Evolutionary conservation across 768 basidiomycete genomes (phyloP), one percentile per base, ranked within the genome.

Genomic region (Kwoniella botswanensis): DNA sequence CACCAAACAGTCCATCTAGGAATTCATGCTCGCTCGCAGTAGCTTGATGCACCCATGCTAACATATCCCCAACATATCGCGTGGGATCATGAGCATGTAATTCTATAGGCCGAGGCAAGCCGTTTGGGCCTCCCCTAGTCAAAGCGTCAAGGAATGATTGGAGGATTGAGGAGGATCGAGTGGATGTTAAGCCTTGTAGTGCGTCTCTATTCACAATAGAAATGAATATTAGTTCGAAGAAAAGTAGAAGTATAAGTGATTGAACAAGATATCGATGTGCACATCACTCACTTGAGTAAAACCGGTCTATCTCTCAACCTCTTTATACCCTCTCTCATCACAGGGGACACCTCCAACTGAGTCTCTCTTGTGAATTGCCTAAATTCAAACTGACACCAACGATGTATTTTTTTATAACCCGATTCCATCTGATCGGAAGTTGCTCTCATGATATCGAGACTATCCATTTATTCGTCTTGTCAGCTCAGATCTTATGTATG

Each of bases 81-180:
- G 94, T 88, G 0, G 97, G 96, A 81, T 99, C 97, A 76, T 99
- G 97, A 0, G 97, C 97, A 79, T 99, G 97, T 3, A 99, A 86
- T 82, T 98, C 97, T 72, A 99, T 98, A 0, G 96, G 93, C 5
- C 95, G 88, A 12, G 95, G 93, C 7, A 91, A 85, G 53, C 92
- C 93, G 52, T 89, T 91, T 1, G 90, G 92, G 1, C 92, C 92
- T 6, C 95, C 94, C 13, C 92, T 88, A 0, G 94, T 98, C 10
- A 98, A 86, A 0, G 95, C 94, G 15, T 90, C 88, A 53, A 94
- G 87, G 85, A 99, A 98, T 3, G 90, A 85, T n/a, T 88, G 87
- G 10, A 93, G 88, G 1, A 97, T 87, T 0, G 92, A 89, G 0
- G 89, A 84, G 79, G 94, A 93, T 18, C 94, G 92, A 0, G 92